These are phyloP conservation scores for Alternaria brassicae DNA, from an alignment of 2,329 filamentous ascomycete species.

Conservation along the genomic window DNA sequence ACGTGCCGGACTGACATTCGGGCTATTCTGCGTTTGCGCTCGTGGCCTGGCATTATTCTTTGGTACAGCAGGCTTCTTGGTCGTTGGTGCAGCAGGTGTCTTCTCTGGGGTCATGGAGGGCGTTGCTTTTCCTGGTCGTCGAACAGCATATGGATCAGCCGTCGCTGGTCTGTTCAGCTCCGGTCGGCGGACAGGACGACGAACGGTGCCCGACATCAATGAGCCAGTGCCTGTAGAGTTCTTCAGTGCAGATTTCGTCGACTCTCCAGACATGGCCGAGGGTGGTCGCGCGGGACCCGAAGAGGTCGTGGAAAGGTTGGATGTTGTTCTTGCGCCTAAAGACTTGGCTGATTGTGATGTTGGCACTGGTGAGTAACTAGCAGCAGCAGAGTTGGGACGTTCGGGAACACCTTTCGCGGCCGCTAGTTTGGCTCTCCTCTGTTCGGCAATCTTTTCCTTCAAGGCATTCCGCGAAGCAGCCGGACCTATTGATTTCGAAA, in stretches of 20 bases:
- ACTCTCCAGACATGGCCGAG: constrained; percentile 45
- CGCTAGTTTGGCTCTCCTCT: constrained; percentile 67
- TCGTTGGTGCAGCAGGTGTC: constrained; percentile 51
- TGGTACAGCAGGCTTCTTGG: constrained; percentile 46
- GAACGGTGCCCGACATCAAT: constrained; percentile 66
- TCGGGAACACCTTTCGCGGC: constrained; percentile 56
- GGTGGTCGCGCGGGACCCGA: constrained; percentile 44
- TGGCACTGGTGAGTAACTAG: constrained; percentile 56
- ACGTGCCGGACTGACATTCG: constrained; percentile 45
- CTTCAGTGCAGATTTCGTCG: constrained; percentile 44
- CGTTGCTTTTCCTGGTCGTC: constrained; percentile 52
- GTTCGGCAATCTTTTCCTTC: constrained; percentile 82
- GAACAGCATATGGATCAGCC: constrained; percentile 60
- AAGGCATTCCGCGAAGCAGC: constrained; percentile 65
- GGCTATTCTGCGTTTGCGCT: constrained; percentile 45
- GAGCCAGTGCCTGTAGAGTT: constrained; percentile 50
- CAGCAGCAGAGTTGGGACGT: constrained; percentile 65
- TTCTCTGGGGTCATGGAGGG: constrained; percentile 57
- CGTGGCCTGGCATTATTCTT: constrained; percentile 43
- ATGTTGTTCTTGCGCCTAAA: constrained; percentile 35
- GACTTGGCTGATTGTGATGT: constrained; percentile 50
- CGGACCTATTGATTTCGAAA: constrained; percentile 57
- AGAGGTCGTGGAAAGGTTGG: constrained; percentile 41
- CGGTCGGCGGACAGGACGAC: constrained; percentile 56
- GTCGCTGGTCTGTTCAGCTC: constrained; percentile 60